Base-by-base conservation (phyloP, 305 asterid genomes). In the Rubia tinctorum region DNA sequence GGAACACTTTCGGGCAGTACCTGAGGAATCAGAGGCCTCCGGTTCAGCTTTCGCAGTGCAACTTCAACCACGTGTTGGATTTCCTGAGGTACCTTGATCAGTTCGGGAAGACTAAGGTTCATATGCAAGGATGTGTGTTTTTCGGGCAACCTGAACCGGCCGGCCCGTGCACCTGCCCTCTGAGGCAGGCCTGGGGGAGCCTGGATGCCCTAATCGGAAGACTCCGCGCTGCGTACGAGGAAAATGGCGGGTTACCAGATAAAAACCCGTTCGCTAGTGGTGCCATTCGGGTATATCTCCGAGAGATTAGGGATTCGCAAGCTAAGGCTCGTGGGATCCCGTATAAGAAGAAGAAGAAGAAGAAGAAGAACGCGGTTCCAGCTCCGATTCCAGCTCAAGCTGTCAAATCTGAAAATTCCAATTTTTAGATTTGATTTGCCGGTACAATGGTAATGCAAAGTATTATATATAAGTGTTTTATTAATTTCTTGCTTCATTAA, bases 1-100 rank as follows among this genome's bases (percentile, higher is more conserved):
- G 98, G 98, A 91, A 89, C 83, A 93, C 97, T n/a, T 93, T 89
- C 70, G 93, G 95, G 10, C 98, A 89, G 73, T 93, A 91, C 70
- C 76, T 93, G n/a, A 77, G 87, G 73, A 91, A 89, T 76, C 95
- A 88, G 53, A 86, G 88, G 66, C 96, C 96, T 0, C 88, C 89
- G 13, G 80, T 90, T 18, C 81, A 81, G 1, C 71, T 90, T 8
- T 9, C 88, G 0, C 89, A 85, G 80, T 88, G 97, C 83, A 87
- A 80, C 81, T 86, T 80, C 70, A 79, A 76, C 68, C 95, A 92
- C 60, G 97, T 92, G 23, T 69, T 92, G 0, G 95, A 90, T n/a
- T 92, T 92, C 75, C 83, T 92, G 37, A 72, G 90, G 17, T 90
- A 90, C 78, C 87, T 92, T 14, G 97, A 92, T 73, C 97, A 90